A percentile compares a stretch with the other conserved stretches of the same genome.
These are phyloP conservation scores for Oryza longistaminata DNA, from an alignment of 176 grass and related monocot species.

Conservation along the genomic window DNA sequence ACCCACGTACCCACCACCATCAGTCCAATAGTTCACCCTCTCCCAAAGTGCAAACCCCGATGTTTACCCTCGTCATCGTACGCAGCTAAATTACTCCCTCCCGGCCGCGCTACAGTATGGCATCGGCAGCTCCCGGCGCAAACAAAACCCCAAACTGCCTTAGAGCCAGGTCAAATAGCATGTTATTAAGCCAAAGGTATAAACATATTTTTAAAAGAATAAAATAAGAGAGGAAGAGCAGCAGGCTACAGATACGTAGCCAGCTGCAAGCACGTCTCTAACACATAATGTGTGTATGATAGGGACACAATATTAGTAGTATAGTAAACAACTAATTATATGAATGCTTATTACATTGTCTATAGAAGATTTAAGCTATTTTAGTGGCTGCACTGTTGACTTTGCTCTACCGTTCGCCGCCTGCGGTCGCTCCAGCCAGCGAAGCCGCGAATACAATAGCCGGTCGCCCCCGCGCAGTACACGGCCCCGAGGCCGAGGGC, in stretches of 20 bases:
- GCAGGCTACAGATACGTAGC: too few species aligned
- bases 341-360: too few species aligned
- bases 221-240: too few species aligned
- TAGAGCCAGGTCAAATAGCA: too few species aligned
- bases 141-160: slow-evolving; percentile 19
- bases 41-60: not conserved
- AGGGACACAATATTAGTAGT: too few species aligned
- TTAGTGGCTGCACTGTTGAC: too few species aligned
- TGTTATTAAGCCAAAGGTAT: too few species aligned
- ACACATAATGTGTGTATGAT: too few species aligned
- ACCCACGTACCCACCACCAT: not conserved
- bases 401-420: not conserved
- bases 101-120: not conserved
- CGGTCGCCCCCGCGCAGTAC: not conserved
- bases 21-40: not conserved
- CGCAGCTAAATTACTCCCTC: slow-evolving; percentile 22
- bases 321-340: too few species aligned
- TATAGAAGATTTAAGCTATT: too few species aligned
- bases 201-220: too few species aligned
- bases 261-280: too few species aligned
- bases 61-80: not conserved
- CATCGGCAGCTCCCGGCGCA: not conserved
- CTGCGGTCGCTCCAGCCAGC: not conserved
- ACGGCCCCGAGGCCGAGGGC: not conserved
- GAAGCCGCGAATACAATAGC: not conserved